These are phyloP conservation scores for Sarcodon sp. DNA, from an alignment of 768 basidiomycete species.

Conservation along the genomic window DNA sequence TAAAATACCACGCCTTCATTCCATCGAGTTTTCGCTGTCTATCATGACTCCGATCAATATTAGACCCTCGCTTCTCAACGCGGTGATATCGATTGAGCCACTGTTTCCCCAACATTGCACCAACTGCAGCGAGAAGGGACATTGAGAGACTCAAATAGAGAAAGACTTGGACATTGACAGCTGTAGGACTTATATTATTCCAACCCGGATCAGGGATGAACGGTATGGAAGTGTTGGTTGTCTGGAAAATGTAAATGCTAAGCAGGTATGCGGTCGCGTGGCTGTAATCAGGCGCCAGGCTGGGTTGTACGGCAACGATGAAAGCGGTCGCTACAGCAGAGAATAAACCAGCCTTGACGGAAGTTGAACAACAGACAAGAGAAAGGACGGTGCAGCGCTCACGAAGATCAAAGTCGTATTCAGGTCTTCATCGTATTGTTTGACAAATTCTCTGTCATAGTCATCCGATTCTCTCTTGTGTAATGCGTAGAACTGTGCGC, in stretches of 20 bases:
- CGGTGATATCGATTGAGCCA: conserved; percentile 5
- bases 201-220: not conserved
- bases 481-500: not conserved
- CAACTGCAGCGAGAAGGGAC: conserved; percentile 9
- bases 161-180: conserved; percentile 6
- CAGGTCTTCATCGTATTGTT: not conserved
- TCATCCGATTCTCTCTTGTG: not conserved
- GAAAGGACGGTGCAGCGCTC: not conserved
- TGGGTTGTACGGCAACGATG: not conserved
- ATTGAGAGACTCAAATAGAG: conserved; percentile 7
- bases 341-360: not conserved
- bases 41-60: conserved; percentile 5
- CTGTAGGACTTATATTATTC: conserved; percentile 3
- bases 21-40: conserved; percentile 8
- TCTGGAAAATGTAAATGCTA: not conserved
- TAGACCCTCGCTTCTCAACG: conserved; percentile 2
- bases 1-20: conserved; percentile 7
- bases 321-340: not conserved
- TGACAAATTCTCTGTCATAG: not conserved
- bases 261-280: not conserved
- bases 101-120: conserved; percentile 10
- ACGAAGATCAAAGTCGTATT: not conserved
- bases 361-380: not conserved
- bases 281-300: not conserved
- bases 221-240: not conserved